phyloP scores from a whole-genome alignment of 1,284 basidiomycete genomes.

The Trichosporon sp. region DNA sequence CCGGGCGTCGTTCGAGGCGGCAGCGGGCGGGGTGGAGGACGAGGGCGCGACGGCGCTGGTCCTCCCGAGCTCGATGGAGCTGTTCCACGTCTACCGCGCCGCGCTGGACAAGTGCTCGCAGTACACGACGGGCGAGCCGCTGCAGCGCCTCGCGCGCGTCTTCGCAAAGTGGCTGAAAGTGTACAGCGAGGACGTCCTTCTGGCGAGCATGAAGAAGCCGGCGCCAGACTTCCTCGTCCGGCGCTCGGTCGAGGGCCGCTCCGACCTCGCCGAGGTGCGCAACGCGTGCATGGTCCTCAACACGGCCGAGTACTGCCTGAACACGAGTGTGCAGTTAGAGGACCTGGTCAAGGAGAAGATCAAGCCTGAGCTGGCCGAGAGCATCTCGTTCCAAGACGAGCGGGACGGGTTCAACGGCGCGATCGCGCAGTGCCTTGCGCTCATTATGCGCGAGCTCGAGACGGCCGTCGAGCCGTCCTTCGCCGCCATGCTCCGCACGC shows the following conservation, averaged over 20 bases:
- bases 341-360: slow-evolving; percentile 83
- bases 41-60: slow-evolving; percentile 57
- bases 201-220: slow-evolving; percentile 62
- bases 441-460: slow-evolving; percentile 77
- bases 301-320: slow-evolving; percentile 95
- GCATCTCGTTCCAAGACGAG: slow-evolving; percentile 76
- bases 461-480: slow-evolving; percentile 69
- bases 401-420: slow-evolving; percentile 81
- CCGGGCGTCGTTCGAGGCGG: slow-evolving; percentile 61
- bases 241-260: slow-evolving; percentile 68
- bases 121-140: slow-evolving; percentile 63
- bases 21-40: not conserved
- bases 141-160: slow-evolving; percentile 70
- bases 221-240: slow-evolving; percentile 50
- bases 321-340: slow-evolving; percentile 86
- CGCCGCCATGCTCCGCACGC: slow-evolving; percentile 63
- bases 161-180: slow-evolving; percentile 91
- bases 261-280: slow-evolving; percentile 66
- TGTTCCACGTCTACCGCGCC: slow-evolving; percentile 96
- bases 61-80: slow-evolving; percentile 85
- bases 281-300: slow-evolving; percentile 84
- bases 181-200: slow-evolving; percentile 85
- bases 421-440: slow-evolving; percentile 71
- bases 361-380: slow-evolving; percentile 65
- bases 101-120: slow-evolving; percentile 89